Conservation (phyloP, 2,329 filamentous ascomycete species). For the Neofusicoccum parvum region DNA sequence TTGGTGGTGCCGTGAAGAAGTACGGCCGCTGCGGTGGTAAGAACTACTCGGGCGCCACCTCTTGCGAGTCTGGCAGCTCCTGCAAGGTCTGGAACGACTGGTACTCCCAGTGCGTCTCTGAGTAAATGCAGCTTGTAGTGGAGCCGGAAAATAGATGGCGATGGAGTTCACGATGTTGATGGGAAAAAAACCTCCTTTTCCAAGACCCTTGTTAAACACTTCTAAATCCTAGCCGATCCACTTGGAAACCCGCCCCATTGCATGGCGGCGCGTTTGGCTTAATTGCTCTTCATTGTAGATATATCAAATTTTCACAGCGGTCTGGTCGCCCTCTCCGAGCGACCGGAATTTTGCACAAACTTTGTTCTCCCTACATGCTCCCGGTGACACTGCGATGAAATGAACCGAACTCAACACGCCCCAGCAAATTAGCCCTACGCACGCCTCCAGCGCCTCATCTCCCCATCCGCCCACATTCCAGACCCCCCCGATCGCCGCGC, state of each 20-base stretch:
- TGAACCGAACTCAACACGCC: no score
- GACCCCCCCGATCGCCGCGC: no score
- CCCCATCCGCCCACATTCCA: no score
- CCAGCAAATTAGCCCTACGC: no score
- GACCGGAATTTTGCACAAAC: not conserved
- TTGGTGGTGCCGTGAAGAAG: slow-evolving; percentile 27
- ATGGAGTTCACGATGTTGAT: not conserved
- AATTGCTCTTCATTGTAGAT: slow-evolving; percentile 13
- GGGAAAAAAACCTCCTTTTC: not conserved
- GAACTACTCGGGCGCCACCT: slow-evolving; percentile 40
- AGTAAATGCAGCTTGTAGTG: not conserved
- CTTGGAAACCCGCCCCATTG: not conserved
- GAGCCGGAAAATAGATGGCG: not conserved
- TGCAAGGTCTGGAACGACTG: slow-evolving; percentile 44
- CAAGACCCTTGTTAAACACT: not conserved
- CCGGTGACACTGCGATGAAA: no score
- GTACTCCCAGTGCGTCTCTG: slow-evolving; percentile 47
- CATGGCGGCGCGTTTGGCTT: not conserved
- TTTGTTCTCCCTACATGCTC: no score
- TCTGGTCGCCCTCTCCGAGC: not conserved
- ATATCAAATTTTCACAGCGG: not conserved
- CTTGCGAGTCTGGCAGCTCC: slow-evolving; percentile 39
- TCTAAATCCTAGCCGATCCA: not conserved
- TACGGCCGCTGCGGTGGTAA: slow-evolving; percentile 46
- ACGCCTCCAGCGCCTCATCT: no score